Percentiles rank a stretch among this genome's conserved stretches.
Evolutionary conservation across 768 basidiomycete genomes (phyloP).

Genomic region (Suillus fuscotomentosus): DNA sequence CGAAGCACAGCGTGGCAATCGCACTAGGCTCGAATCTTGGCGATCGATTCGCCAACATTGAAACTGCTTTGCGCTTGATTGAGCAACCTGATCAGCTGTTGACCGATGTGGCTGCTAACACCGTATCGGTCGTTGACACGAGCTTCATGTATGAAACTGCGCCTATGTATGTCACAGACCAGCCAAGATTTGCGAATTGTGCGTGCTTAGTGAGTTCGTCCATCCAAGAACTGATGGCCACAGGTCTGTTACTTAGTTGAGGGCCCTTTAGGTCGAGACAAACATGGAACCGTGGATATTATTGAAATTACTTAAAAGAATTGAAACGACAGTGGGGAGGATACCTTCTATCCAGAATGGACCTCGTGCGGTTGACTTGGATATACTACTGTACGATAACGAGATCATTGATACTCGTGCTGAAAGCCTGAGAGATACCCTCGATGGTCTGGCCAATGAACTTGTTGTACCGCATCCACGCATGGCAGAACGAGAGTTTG

Average conservation of each 20-base stretch:
- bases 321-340: conserved; percentile 77
- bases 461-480: conserved; percentile 85
- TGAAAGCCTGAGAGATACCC: conserved; percentile 30
- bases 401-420: conserved; percentile 56
- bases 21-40: conserved; percentile 92
- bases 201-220: conserved; percentile 73
- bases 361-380: conserved; percentile 87
- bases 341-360: conserved; percentile 79
- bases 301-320: conserved; percentile 62
- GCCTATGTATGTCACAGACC: conserved; percentile 95
- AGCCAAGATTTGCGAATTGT: conserved; percentile 86
- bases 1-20: conserved; percentile 51
- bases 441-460: conserved; percentile 61
- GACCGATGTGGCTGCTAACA: conserved; percentile 18
- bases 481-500: conserved; percentile 86
- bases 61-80: conserved; percentile 69
- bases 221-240: background rate
- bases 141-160: conserved; percentile 92
- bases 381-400: conserved; percentile 76
- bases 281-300: conserved; percentile 58
- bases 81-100: conserved; percentile 45
- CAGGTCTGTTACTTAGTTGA: background rate
- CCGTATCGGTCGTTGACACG: conserved; percentile 59
- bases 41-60: conserved; percentile 81
- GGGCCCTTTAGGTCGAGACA: conserved; percentile 68